phyloP scores from a whole-genome alignment of 129 eudicot species.

The Tagetes patula region DNA sequence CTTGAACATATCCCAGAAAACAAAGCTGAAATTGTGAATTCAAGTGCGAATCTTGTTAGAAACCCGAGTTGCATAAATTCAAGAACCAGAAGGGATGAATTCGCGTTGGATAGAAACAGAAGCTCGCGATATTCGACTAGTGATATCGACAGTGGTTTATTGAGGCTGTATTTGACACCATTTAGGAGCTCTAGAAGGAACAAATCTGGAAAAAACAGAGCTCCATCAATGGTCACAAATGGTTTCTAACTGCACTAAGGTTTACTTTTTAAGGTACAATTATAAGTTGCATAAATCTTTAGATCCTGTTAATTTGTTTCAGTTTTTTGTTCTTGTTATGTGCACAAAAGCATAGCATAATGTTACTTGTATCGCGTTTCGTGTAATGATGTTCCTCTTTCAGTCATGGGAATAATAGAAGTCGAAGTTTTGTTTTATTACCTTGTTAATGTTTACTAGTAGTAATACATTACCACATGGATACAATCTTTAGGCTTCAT shows the following conservation, averaged over 20 bases:
- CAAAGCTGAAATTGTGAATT: conserved; percentile 12
- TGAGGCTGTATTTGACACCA: conserved; percentile 78
- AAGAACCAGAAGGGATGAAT: conserved; percentile 34
- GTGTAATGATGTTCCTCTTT: conserved; percentile 24
- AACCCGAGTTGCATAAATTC: conserved; percentile 47
- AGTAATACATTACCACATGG: background rate
- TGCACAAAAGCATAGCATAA: conserved; percentile 39
- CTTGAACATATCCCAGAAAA: conserved; percentile 31
- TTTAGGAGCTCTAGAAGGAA: conserved; percentile 70
- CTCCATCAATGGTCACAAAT: conserved; percentile 34
- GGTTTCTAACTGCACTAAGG: conserved; percentile 53
- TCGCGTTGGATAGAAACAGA: conserved; percentile 46
- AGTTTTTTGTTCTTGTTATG: conserved; percentile 17
- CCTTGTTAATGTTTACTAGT: background rate
- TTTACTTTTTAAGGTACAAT: conserved; percentile 29
- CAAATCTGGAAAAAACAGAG: conserved; percentile 55
- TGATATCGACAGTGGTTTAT: conserved; percentile 55
- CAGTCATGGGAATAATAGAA: conserved; percentile 5
- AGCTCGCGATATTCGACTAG: conserved; percentile 47
- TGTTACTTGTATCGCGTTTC: background rate
- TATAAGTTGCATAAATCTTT: conserved; percentile 40
- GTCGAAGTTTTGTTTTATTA: background rate
- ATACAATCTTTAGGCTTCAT: no score
- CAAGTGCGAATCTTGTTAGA: conserved; percentile 41
- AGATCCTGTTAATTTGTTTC: conserved; percentile 31